Base-by-base conservation (phyloP, 1,284 basidiomycete genomes). In the Cryptococcus sp. region DNA sequence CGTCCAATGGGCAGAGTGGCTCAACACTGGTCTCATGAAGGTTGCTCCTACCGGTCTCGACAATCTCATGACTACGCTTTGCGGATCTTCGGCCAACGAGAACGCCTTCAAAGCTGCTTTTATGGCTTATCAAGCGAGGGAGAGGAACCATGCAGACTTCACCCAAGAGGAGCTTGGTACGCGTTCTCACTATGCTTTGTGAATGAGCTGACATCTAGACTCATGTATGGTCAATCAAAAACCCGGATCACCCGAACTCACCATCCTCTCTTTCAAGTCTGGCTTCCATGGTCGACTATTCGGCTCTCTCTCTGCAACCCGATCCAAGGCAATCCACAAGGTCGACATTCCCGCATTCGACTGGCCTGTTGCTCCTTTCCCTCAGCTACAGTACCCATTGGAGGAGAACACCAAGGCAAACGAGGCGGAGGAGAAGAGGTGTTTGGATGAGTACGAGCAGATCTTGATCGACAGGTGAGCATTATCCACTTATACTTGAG, bases 101-200 rank as follows among this genome's bases (percentile, higher is more conserved):
- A 76, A 73, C 36, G 78, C 78, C n/a, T 74, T 78, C 66, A 80
- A 80, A 57, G 76, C 76, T 4, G 77, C 77, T 2, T 80, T 79
- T 63, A 77, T 67, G 65, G 68, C 65, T 3, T 70, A 68, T 53
- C 56, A 36, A 23, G 46, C 46, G 5, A 21, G 46, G 26, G 46
- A 47, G 21, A 22, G 45, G 26, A 33, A 33, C 7, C 51, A 52
- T 21, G 48, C 52, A 2, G 57, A 57, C 21, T 69, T 69, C 54
- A 65, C 65, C 28, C 47, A 63, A 48, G 62, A 68, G 49, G 66
- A 68, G 44, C 61, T 70, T 51, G 60, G 63, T 62, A 38, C 45
- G 60, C 39, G 9, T 1, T 4, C 10, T 31, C 40, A 23, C 19
- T 16, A 14, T 24, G 14, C 25, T 10, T 9, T 4, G 24, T 14